Percentiles rank a stretch among this genome's conserved stretches.
Evolutionary conservation across 1,284 basidiomycete species (phyloP).

Genomic region (Neolentinus lepideus): DNA sequence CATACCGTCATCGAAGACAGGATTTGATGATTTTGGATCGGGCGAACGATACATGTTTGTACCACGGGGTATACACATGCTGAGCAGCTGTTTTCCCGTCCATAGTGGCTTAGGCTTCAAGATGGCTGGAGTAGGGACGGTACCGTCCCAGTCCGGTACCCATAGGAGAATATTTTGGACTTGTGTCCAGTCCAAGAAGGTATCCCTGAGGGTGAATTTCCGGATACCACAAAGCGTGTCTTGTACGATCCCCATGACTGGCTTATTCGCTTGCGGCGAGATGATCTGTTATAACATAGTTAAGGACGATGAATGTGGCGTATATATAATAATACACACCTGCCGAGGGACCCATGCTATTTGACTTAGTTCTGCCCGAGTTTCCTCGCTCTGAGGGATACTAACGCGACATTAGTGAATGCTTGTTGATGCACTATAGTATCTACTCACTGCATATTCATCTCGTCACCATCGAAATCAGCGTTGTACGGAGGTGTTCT

Average conservation of each 20-base stretch:
- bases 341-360: constrained; percentile 99
- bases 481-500: constrained; percentile 90
- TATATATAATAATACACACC: constrained; percentile 35
- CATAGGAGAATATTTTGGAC: constrained; percentile 98
- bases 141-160: constrained; percentile 97
- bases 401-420: constrained; percentile 35
- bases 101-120: constrained; percentile 96
- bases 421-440: no score
- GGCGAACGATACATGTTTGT: constrained; percentile 88
- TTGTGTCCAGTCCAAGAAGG: constrained; percentile 88
- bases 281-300: constrained; percentile 67
- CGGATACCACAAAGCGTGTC: constrained; percentile 97
- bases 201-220: constrained; percentile 94
- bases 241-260: constrained; percentile 99
- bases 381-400: constrained; percentile 98
- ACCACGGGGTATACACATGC: constrained; percentile 90
- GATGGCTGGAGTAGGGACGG: constrained; percentile 88
- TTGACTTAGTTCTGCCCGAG: constrained; percentile 95
- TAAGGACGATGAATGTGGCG: neutral
- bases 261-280: constrained; percentile 99
- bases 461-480: constrained; percentile 99
- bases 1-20: constrained; percentile 89
- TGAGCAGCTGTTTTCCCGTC: constrained; percentile 97
- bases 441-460: constrained; percentile 99
- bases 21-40: constrained; percentile 76